Conservation (phyloP, 441 rosid genomes). For the Croton setiger region DNA sequence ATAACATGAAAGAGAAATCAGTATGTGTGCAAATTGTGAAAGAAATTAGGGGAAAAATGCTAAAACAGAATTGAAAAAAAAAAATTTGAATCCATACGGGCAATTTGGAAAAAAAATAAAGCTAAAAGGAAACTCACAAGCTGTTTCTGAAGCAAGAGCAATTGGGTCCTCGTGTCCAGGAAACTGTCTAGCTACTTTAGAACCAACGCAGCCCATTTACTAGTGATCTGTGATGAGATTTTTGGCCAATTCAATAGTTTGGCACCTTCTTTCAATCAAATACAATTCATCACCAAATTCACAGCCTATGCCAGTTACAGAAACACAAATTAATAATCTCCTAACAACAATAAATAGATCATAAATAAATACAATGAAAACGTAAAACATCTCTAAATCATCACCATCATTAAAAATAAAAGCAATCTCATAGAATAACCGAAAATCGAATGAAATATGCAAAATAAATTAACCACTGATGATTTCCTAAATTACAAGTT, state of each 20-base stretch:
- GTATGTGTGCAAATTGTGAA: not conserved
- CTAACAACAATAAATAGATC: not conserved
- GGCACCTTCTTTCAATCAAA: constrained; percentile 12
- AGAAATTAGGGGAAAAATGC: not conserved
- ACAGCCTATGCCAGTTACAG: constrained; percentile 17
- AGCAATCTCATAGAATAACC: too few relatives aligned
- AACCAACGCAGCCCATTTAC: constrained; percentile 95
- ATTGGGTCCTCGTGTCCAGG: constrained; percentile 85
- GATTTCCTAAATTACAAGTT: too few relatives aligned
- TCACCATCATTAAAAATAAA: too few relatives aligned
- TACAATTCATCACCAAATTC: constrained; percentile 17
- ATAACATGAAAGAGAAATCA: not conserved
- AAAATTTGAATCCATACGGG: too few relatives aligned
- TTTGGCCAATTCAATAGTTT: constrained; percentile 8
- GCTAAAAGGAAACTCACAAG: constrained; percentile 52
- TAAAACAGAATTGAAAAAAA: too few relatives aligned
- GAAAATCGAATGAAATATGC: too few relatives aligned
- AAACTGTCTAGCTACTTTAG: constrained; percentile 59
- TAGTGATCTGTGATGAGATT: constrained; percentile 6
- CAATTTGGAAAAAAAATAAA: too few relatives aligned
- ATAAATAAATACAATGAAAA: not conserved
- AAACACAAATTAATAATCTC: not conserved
- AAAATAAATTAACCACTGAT: too few relatives aligned
- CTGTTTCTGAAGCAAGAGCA: constrained; percentile 82
- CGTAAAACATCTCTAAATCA: too few relatives aligned